Evolutionary conservation across 768 basidiomycete genomes (phyloP).

Genomic region (Kwoniella mangroviensis): DNA sequence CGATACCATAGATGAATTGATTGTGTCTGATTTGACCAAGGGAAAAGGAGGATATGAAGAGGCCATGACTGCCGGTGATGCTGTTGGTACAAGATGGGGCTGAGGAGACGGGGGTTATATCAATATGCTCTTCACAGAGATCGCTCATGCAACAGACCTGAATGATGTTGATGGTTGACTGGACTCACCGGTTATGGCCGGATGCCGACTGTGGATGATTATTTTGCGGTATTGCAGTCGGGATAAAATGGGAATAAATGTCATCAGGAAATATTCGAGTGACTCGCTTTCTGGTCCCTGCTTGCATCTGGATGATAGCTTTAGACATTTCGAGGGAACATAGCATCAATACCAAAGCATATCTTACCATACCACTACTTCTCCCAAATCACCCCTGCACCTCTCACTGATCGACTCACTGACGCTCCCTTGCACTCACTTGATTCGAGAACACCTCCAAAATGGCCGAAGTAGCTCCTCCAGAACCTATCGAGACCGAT

Average conservation of each 20-base stretch:
- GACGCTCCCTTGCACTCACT: not conserved
- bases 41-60: conserved; percentile 3
- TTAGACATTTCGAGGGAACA: too few relatives aligned
- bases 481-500: conserved; percentile 5
- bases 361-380: too few relatives aligned
- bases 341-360: too few relatives aligned
- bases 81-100: not conserved
- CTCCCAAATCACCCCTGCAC: too few relatives aligned
- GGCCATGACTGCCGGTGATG: not conserved
- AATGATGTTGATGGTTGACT: not conserved
- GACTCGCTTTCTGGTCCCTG: not conserved
- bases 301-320: too few relatives aligned
- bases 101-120: not conserved
- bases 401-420: not conserved
- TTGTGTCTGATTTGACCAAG: conserved; percentile 2
- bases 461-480: conserved; percentile 26
- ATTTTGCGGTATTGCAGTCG: not conserved
- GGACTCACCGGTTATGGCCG: not conserved
- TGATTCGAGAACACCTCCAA: not conserved
- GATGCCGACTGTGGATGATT: not conserved
- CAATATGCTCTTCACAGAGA: too few relatives aligned
- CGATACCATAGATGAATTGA: conserved; percentile 8
- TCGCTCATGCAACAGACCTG: too few relatives aligned
- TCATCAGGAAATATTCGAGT: conserved; percentile 2
- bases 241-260: conserved; percentile 15